A percentile compares a stretch with the other conserved stretches of the same genome.
phyloP scores from a whole-genome alignment of 371 early-diverging fungal genomes.

The Mucor saturninus region DNA sequence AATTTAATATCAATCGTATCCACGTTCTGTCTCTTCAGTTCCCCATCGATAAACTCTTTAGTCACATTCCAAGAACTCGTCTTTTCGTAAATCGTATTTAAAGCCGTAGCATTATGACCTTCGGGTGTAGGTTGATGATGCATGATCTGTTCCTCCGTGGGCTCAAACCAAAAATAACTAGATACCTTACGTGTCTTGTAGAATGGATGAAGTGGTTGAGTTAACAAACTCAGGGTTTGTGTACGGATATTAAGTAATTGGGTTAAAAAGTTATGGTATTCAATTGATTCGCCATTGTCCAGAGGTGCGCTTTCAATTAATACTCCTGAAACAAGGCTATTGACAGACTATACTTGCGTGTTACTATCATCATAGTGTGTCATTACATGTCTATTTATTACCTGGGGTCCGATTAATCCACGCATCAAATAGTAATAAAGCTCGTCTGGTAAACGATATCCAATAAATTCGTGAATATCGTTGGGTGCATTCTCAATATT shows the following conservation, averaged over 20 bases:
- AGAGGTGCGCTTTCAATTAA: constrained; percentile 77
- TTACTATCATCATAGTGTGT: too few relatives aligned
- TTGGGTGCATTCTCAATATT: constrained; percentile 70
- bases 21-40: constrained; percentile 44
- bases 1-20: constrained; percentile 43
- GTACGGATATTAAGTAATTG: constrained; percentile 64
- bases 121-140: constrained; percentile 40
- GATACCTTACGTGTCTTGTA: constrained; percentile 70
- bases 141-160: constrained; percentile 56
- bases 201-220: constrained; percentile 69
- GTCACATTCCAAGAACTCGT: constrained; percentile 53
- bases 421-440: constrained; percentile 76
- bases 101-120: constrained; percentile 42
- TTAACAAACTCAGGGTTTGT: constrained; percentile 63
- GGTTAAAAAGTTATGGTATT: constrained; percentile 73
- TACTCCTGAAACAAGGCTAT: constrained; percentile 69
- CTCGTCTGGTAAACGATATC: constrained; percentile 77
- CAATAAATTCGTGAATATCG: constrained; percentile 86
- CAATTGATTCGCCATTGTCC: constrained; percentile 80
- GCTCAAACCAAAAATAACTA: constrained; percentile 72
- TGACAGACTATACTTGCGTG: constrained; percentile 49
- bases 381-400: constrained; percentile 11
- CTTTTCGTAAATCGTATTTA: constrained; percentile 55
- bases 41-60: constrained; percentile 35
- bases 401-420: constrained; percentile 73